Evolutionary conservation across 2,329 filamentous ascomycete species (phyloP), one percentile per base, ranked within the genome.

Genomic region (Trichoderma semiorbis): DNA sequence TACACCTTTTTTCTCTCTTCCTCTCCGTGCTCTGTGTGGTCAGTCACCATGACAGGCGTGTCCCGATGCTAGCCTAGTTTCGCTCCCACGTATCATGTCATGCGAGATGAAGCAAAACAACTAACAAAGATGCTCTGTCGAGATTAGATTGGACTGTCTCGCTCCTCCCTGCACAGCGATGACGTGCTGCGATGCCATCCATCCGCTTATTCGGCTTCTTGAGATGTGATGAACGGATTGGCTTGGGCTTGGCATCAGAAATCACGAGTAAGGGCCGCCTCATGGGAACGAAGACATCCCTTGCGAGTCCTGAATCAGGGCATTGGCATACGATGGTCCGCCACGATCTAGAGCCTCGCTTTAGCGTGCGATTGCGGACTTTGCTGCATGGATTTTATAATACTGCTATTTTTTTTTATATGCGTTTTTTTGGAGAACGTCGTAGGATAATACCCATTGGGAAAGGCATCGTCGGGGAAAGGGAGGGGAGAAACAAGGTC

Each of bases 21-120:
- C 12, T 30, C 7, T 34, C 28, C 53, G 24, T n/a, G 30, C 10
- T 21, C 28, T 32, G 32, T 8, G 36, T 65, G 69, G 69, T 71
- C 47, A 26, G 34, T 58, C 64, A 43, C 63, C 47, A 65, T 30
- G 34, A 28, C 14, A 53, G 47, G 61, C 58, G 57, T 72, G 58
- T 72, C 71, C 71, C 73, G 73, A 70, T 8, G 71, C 70, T 74
- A 70, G 65, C 73, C 72, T 74, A 72, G 72, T 62, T 61, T 53
- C 62, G 72, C 72, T 62, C 57, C 66, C 30, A 62, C n/a, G 28
- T 53, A 62, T 69, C 57, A 69, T 69, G 66, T 69, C 57, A 69
- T 69, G 66, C 66, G 66, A 67, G 74, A 78, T 39, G 72, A 43
- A 32, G 18, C 50, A 34, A 58, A 32, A 50, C 28, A 53, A 61